Evolutionary conservation across 768 basidiomycete genomes (phyloP).

Genomic region (Mycena vitilis): DNA sequence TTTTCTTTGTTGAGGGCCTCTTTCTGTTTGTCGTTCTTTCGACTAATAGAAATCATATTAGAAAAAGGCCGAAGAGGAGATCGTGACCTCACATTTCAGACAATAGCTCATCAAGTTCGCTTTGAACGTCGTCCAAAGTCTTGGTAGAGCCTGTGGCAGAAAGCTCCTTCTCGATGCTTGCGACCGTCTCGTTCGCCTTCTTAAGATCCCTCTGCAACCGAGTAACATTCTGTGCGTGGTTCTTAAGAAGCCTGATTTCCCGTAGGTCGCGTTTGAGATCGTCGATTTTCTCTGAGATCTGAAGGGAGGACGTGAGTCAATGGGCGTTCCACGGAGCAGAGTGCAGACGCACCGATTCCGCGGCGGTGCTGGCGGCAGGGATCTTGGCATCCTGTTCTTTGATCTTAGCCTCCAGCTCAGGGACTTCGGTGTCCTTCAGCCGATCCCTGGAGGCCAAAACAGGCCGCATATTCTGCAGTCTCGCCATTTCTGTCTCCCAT

Average conservation of each 20-base stretch:
- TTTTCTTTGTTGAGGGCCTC: slow-evolving; percentile 67
- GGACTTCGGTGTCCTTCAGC: slow-evolving; percentile 72
- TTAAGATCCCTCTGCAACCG: slow-evolving; percentile 71
- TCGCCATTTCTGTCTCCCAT: slow-evolving; percentile 71
- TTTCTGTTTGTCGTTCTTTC: slow-evolving; percentile 73
- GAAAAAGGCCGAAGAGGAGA: slow-evolving; percentile 7
- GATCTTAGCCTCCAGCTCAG: slow-evolving; percentile 71
- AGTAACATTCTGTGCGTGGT: slow-evolving; percentile 67
- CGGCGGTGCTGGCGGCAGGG: slow-evolving; percentile 60
- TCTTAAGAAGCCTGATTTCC: slow-evolving; percentile 70
- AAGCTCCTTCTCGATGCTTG: slow-evolving; percentile 75
- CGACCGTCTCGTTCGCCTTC: slow-evolving; percentile 70
- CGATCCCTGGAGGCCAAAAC: slow-evolving; percentile 64
- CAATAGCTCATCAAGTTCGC: slow-evolving; percentile 73
- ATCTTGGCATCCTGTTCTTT: slow-evolving; percentile 66
- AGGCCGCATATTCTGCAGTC: slow-evolving; percentile 70
- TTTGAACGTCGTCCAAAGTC: slow-evolving; percentile 88
- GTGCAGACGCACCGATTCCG: slow-evolving; percentile 67
- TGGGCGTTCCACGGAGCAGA: slow-evolving; percentile 14
- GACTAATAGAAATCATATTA: slow-evolving; percentile 52
- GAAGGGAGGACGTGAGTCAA: slow-evolving; percentile 14
- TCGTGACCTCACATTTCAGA: slow-evolving; percentile 68
- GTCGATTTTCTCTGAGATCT: slow-evolving; percentile 67
- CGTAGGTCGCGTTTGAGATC: slow-evolving; percentile 68
- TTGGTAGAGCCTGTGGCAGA: slow-evolving; percentile 78